Base-by-base conservation (phyloP, 306 rosid genomes). In the Medicago truncatula region DNA sequence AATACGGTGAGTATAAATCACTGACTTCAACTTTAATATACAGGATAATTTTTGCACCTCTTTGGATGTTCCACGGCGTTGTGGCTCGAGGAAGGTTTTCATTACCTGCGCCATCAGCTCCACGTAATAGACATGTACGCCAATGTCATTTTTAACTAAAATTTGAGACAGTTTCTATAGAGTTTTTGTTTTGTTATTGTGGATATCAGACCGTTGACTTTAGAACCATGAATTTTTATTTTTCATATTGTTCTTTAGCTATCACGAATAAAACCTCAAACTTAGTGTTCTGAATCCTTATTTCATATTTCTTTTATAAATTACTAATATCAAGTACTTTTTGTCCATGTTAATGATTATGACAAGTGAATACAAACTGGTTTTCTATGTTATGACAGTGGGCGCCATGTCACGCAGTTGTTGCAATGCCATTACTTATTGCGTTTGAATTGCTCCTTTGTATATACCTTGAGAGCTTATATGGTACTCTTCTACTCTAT, bases 61-160 rank as follows among this genome's bases (percentile, higher is more conserved):
- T 96, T 72, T 96, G 99, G 99, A 80, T 85, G 79, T 96, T 96
- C 84, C 99, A 96, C 82, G 94, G 86, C 13, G 82, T 89, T 79
- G 98, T 89, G 80, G 90, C 99, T 74, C 93, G 99, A 61, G 99
- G 98, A 88, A 88, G 99, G 80, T 96, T 96, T 86, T 96, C 99
- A 76, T 77, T 96, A 78, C 99, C 98, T 47, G 99, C 99, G 0
- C 99, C 99, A 71, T 89, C 94, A 52, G 89, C 91, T 87, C 99
- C 99, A 1, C 99, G 90, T 67, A 92, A 89, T 81, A 97, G 94
- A 71, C 87, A 89, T 84, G 99, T 96, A 91, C 63, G 90, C 53
- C 56, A 64, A 76, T 40, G 15, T 44, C 46, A 75, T 66, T 67
- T 77, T 73, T 66, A 62, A 68, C 67, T 78, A 52, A 74, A 73